phyloP scores from a whole-genome alignment of 768 basidiomycete species.

The Daedaleopsis nitida region DNA sequence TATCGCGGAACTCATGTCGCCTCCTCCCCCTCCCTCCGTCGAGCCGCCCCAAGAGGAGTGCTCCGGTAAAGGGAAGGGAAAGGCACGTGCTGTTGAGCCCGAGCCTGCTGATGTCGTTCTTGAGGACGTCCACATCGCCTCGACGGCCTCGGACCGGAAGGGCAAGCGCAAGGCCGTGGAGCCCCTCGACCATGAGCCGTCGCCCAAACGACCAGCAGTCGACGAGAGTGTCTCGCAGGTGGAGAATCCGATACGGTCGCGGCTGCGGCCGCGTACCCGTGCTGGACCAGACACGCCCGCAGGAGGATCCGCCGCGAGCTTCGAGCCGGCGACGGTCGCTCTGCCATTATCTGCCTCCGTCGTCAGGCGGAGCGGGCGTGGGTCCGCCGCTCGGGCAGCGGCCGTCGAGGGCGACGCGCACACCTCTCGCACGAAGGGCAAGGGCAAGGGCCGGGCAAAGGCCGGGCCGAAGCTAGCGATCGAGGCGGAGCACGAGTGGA shows the following conservation, averaged over 20 bases:
- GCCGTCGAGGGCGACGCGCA: background rate
- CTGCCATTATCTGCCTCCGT: background rate
- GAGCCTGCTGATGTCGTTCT: background rate
- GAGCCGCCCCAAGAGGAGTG: conserved; percentile 3
- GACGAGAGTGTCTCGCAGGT: conserved; percentile 3
- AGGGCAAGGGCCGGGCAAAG: conserved; percentile 31
- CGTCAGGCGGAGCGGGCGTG: background rate
- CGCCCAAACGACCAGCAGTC: conserved; percentile 11
- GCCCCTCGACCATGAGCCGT: conserved; percentile 3
- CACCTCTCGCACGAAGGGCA: conserved; percentile 25
- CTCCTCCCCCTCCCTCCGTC: conserved; percentile 20
- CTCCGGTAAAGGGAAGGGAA: conserved; percentile 46
- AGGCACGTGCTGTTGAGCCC: conserved; percentile 14
- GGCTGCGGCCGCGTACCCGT: conserved; percentile 52
- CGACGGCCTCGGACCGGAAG: conserved; percentile 9
- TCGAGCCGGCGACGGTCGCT: too few species aligned
- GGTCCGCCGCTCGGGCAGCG: background rate
- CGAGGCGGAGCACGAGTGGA: conserved; percentile 59
- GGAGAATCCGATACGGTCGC: conserved; percentile 52
- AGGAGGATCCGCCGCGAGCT: too few species aligned
- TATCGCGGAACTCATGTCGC: conserved; percentile 57
- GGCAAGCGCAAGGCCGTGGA: conserved; percentile 22
- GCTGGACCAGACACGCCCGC: conserved; percentile 16
- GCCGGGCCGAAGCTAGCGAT: conserved; percentile 29
- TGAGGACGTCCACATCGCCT: conserved; percentile 23